A percentile compares a stretch with the other conserved stretches of the same genome.
Evolutionary conservation across 345 rosid species (phyloP).

Genomic region (Raphanus sativus): DNA sequence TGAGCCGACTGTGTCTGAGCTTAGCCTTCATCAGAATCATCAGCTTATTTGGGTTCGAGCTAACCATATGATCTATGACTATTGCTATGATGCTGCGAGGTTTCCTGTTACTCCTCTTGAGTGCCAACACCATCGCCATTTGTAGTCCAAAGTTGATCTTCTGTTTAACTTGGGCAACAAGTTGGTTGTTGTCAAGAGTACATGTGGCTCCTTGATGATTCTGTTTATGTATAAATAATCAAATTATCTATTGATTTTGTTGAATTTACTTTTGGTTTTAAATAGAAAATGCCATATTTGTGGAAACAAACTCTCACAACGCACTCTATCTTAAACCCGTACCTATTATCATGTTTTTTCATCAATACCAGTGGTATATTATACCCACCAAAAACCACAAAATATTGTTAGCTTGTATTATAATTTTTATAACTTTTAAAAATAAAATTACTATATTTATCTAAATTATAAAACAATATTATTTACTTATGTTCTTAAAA

Average conservation of each 20-base stretch:
- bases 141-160: conserved; percentile 24
- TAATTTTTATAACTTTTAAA: no score
- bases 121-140: conserved; percentile 91
- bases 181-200: neutral
- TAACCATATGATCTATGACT: conserved; percentile 88
- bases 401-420: no score
- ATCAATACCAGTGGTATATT: no score
- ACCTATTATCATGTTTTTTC: no score
- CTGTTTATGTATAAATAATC: conserved; percentile 38
- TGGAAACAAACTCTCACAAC: conserved; percentile 39
- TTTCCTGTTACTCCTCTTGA: conserved; percentile 79
- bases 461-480: no score
- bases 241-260: conserved; percentile 3
- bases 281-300: neutral
- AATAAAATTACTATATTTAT: no score
- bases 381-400: no score
- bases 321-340: no score
- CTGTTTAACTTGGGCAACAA: neutral
- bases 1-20: conserved; percentile 68
- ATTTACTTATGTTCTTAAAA: no score
- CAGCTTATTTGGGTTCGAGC: conserved; percentile 93
- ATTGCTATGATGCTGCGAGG: conserved; percentile 69
- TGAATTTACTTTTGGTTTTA: neutral
- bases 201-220: conserved; percentile 40
- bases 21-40: conserved; percentile 86